Percentiles rank a stretch among this genome's conserved stretches.
Conservation (phyloP, 2,329 filamentous ascomycete genomes). For the Ascocoryne sarcoides region DNA sequence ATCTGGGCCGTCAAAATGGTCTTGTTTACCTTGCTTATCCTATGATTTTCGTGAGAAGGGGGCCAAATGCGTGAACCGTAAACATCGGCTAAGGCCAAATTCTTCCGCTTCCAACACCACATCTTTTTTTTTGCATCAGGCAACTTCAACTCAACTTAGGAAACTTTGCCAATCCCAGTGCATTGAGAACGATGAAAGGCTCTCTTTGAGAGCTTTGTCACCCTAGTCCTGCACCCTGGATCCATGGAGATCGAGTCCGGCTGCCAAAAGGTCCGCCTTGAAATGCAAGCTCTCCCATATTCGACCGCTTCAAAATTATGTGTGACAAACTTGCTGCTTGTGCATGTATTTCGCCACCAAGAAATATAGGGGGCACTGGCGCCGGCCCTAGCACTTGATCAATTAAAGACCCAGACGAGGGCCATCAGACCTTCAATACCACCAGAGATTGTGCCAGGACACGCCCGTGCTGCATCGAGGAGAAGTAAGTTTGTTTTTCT, state of each 20-base stretch:
- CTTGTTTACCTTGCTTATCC: constrained; percentile 22
- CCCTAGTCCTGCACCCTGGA: constrained; percentile 12
- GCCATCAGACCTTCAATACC: constrained; percentile 6
- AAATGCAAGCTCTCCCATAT: constrained; percentile 12
- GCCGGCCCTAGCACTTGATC: constrained; percentile 8
- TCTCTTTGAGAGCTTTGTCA: neutral
- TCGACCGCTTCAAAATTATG: constrained; percentile 6
- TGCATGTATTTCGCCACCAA: constrained; percentile 18
- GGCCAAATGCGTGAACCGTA: constrained; percentile 13
- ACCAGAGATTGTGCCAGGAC: constrained; percentile 5
- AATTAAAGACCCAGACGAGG: constrained; percentile 7
- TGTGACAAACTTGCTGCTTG: constrained; percentile 18
- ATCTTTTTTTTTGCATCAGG: constrained; percentile 16
- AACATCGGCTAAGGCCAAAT: constrained; percentile 20
- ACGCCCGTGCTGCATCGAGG: constrained; percentile 3
- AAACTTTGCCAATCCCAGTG: constrained; percentile 12
- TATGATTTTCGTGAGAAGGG: constrained; percentile 9
- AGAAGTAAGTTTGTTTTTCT: constrained; percentile 4
- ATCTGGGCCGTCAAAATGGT: constrained; percentile 18
- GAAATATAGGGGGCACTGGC: constrained; percentile 7
- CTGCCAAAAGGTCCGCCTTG: constrained; percentile 11
- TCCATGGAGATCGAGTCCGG: constrained; percentile 10
- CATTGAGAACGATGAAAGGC: neutral
- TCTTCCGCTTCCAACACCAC: constrained; percentile 15
- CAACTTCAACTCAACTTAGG: constrained; percentile 9